Evolutionary conservation across 139 green algal genomes (phyloP).

Genomic region (Marvania coccoides): DNA sequence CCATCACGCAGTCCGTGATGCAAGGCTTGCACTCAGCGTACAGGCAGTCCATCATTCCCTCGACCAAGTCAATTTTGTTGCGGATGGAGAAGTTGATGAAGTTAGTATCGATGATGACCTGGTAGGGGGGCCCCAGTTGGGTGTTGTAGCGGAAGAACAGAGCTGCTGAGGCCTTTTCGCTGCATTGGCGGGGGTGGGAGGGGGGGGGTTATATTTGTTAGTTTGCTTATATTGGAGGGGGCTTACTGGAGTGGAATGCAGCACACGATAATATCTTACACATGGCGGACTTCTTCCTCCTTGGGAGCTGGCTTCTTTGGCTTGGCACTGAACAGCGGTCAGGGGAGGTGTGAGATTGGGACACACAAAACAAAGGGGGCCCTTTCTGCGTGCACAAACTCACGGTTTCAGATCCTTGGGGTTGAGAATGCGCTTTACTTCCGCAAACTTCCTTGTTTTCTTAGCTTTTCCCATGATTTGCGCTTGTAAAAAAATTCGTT

Average conservation of each 20-base stretch:
- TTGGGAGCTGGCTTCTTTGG: conserved; percentile 43
- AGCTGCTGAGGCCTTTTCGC: conserved; percentile 75
- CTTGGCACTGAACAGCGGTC: conserved; percentile 13
- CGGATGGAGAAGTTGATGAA: conserved; percentile 99
- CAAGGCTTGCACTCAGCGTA: conserved; percentile 97
- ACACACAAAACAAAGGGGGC: too few relatives aligned
- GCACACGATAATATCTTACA: conserved; percentile 32
- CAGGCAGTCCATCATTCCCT: conserved; percentile 98
- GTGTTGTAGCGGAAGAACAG: conserved; percentile 99
- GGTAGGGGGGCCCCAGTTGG: conserved; percentile 93
- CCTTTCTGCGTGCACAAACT: conserved; percentile 1
- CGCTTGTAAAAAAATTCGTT: neutral
- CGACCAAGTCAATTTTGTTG: conserved; percentile 95
- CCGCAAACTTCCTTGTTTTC: conserved; percentile 93
- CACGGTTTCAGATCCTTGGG: conserved; percentile 76
- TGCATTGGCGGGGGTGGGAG: conserved; percentile 20
- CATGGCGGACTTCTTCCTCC: conserved; percentile 52
- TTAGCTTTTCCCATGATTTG: conserved; percentile 93
- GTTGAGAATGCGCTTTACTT: conserved; percentile 90
- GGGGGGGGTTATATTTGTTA: too few relatives aligned
- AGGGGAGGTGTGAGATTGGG: neutral
- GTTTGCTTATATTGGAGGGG: too few relatives aligned
- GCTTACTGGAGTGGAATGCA: neutral
- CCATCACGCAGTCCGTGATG: conserved; percentile 98
- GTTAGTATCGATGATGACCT: conserved; percentile 97